These are phyloP conservation scores for Mycogone perniciosa DNA, from an alignment of 2,329 filamentous ascomycete species.

Conservation along the genomic window DNA sequence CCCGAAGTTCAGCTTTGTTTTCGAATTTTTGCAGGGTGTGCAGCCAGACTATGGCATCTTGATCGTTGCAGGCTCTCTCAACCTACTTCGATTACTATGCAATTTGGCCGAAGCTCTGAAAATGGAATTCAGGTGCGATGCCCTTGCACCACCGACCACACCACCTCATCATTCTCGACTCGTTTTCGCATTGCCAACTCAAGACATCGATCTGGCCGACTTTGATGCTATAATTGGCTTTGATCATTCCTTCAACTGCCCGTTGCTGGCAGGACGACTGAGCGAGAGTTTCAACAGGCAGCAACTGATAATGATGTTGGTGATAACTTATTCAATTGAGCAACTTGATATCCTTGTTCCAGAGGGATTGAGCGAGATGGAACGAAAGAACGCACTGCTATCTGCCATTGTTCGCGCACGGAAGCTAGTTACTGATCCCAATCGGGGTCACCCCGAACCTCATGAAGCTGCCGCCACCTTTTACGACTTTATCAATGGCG, in stretches of 20 bases:
- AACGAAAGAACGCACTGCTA: slow-evolving; percentile 42
- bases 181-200: slow-evolving; percentile 36
- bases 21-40: slow-evolving; percentile 45
- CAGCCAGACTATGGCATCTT: slow-evolving; percentile 42
- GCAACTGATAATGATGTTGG: slow-evolving; percentile 43
- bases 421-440: slow-evolving; percentile 35
- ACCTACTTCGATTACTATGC: slow-evolving; percentile 46
- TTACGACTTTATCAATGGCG: slow-evolving; percentile 36
- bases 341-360: slow-evolving; percentile 46
- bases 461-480: slow-evolving; percentile 43
- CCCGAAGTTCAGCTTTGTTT: slow-evolving; percentile 54
- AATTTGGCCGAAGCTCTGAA: slow-evolving; percentile 38
- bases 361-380: slow-evolving; percentile 28
- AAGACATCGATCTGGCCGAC: slow-evolving; percentile 31
- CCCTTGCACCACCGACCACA: slow-evolving; percentile 22
- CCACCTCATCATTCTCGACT: slow-evolving; percentile 33
- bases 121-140: slow-evolving; percentile 29
- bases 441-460: slow-evolving; percentile 35
- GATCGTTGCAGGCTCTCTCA: slow-evolving; percentile 45
- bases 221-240: slow-evolving; percentile 49
- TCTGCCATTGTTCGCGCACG: slow-evolving; percentile 31
- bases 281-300: slow-evolving; percentile 17
- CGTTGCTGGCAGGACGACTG: slow-evolving; percentile 21
- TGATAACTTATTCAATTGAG: slow-evolving; percentile 48
- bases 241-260: slow-evolving; percentile 43